Conservation (phyloP, 345 rosid genomes). For the Arabis alpina region DNA sequence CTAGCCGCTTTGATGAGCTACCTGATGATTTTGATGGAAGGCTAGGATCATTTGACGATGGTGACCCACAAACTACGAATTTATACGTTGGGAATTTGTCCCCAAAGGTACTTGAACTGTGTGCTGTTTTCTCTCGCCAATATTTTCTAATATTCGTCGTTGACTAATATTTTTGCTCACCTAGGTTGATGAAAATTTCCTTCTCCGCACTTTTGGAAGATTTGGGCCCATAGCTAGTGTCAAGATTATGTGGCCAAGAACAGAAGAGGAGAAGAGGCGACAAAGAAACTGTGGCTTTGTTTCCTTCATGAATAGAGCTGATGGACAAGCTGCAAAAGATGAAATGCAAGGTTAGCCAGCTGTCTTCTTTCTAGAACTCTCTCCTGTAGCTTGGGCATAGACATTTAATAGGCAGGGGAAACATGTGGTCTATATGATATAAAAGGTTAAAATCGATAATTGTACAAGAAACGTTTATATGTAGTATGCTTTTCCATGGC, state of each 20-base stretch:
- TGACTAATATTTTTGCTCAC: conserved; percentile 17
- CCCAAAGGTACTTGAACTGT: conserved; percentile 78
- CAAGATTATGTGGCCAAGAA: conserved; percentile 99
- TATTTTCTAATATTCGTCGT: not conserved
- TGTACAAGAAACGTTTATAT: conserved; percentile 8
- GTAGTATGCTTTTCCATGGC: not conserved
- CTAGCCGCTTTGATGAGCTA: conserved; percentile 95
- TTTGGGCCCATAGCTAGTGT: conserved; percentile 99
- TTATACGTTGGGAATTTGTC: conserved; percentile 98
- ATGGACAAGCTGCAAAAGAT: conserved; percentile 99
- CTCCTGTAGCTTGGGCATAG: conserved; percentile 12
- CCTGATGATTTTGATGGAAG: conserved; percentile 98
- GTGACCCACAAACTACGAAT: conserved; percentile 98
- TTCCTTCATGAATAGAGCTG: conserved; percentile 96
- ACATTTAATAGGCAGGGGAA: conserved; percentile 12
- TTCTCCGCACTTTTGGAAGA: conserved; percentile 97
- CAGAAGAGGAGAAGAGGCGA: conserved; percentile 92
- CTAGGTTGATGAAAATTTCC: conserved; percentile 99
- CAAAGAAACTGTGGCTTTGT: conserved; percentile 98
- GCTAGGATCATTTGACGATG: conserved; percentile 98
- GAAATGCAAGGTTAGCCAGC: conserved; percentile 93
- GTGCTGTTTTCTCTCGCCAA: conserved; percentile 25
- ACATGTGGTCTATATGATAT: conserved; percentile 15
- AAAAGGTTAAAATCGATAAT: not conserved
- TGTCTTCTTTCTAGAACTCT: conserved; percentile 15